Evolutionary conservation across 441 rosid species (phyloP).

Genomic region (Bocquillonia castaneifolia): DNA sequence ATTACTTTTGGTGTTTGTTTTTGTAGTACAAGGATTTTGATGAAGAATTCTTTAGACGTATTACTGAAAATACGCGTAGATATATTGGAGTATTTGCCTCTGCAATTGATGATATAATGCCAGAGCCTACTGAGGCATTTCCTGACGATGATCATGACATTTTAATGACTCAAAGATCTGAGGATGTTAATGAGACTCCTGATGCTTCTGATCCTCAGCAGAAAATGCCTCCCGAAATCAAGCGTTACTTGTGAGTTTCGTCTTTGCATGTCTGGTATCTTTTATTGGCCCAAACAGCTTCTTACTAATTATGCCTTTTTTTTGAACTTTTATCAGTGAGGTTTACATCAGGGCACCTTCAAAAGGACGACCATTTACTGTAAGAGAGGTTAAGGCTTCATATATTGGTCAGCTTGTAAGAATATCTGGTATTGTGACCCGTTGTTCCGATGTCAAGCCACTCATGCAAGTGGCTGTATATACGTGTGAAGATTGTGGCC

Average conservation of each 20-base stretch:
- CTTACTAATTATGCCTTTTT: not conserved
- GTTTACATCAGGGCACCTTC: slow-evolving; percentile 81
- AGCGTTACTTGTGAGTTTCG: slow-evolving; percentile 74
- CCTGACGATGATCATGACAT: slow-evolving; percentile 92
- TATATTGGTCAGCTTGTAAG: slow-evolving; percentile 89
- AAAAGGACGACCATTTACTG: slow-evolving; percentile 69
- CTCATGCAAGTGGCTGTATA: slow-evolving; percentile 96
- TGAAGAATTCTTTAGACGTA: slow-evolving; percentile 62
- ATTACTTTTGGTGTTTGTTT: not conserved
- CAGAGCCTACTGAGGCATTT: slow-evolving; percentile 84
- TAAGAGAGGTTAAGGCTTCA: slow-evolving; percentile 96
- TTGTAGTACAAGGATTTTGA: slow-evolving; percentile 60
- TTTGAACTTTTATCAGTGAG: slow-evolving; percentile 50
- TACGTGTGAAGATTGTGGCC: slow-evolving; percentile 98
- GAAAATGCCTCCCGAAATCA: slow-evolving; percentile 85
- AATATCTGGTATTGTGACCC: slow-evolving; percentile 89
- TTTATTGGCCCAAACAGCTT: not conserved
- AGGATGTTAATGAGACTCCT: slow-evolving; percentile 49
- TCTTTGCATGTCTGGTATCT: not conserved
- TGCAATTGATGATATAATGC: slow-evolving; percentile 80
- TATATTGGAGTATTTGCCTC: slow-evolving; percentile 67
- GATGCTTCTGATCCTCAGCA: slow-evolving; percentile 70
- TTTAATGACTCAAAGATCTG: slow-evolving; percentile 86
- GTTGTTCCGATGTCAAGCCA: slow-evolving; percentile 99
- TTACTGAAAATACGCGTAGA: slow-evolving; percentile 82